These are phyloP conservation scores for Solanum pinnatisectum DNA, from an alignment of 257 asterid genomes.

Conservation along the genomic window DNA sequence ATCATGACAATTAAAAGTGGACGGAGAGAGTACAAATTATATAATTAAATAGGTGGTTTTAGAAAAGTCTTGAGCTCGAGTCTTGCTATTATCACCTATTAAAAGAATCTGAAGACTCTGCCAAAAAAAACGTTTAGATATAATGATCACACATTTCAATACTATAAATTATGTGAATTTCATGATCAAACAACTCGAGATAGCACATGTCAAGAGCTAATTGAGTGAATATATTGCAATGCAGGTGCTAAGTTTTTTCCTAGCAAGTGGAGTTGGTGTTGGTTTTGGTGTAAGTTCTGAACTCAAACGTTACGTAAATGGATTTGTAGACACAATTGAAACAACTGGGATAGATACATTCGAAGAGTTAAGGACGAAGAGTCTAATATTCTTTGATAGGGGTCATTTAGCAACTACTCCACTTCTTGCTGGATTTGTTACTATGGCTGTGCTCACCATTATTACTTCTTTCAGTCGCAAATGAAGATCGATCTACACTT, in stretches of 20 bases:
- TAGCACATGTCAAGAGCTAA: neutral
- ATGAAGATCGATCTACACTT: neutral
- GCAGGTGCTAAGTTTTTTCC: slow-evolving; percentile 29
- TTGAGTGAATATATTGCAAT: neutral
- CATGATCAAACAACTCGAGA: neutral
- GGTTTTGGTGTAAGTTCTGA: slow-evolving; percentile 47
- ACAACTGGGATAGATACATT: neutral
- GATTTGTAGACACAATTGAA: neutral
- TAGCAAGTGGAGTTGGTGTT: slow-evolving; percentile 63
- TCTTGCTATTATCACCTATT: neutral
- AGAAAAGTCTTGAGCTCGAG: neutral
- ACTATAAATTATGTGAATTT: neutral
- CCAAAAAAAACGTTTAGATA: neutral
- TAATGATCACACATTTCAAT: neutral
- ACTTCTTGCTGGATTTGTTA: slow-evolving; percentile 24
- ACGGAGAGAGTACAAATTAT: neutral
- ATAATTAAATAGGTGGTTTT: neutral
- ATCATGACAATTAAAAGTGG: neutral
- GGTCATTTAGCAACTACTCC: slow-evolving; percentile 33
- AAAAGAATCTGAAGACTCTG: neutral
- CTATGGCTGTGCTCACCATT: slow-evolving; percentile 30
- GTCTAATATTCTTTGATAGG: slow-evolving; percentile 15
- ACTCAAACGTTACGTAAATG: slow-evolving; percentile 6
- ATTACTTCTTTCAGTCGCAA: slow-evolving; percentile 20
- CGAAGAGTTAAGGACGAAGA: slow-evolving; percentile 4